Base-by-base conservation (phyloP, 768 basidiomycete species). In the Psilocybe subaeruginosa region DNA sequence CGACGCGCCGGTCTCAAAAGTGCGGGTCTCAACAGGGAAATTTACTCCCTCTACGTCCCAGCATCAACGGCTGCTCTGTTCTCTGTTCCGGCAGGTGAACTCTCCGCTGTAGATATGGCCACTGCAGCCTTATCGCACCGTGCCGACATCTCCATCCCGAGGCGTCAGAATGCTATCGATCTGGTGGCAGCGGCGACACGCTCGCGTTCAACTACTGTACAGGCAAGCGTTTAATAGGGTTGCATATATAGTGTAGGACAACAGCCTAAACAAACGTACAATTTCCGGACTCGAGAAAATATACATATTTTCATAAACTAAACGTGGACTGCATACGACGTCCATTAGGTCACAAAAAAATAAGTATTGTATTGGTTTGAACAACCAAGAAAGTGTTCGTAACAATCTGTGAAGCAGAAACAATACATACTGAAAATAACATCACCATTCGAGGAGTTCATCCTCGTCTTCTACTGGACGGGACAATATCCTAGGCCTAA, bases 361-460 rank as follows among this genome's bases (percentile, higher is more conserved):
- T 23, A 51, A 48, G 46, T 45, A 52, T 54, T 29, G 43, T 37
- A 48, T 27, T 39, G 39, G 41, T n/a, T 7, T 16, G 35, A 52
- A 39, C 39, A 47, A 47, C 35, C 31, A 35, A 54, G 37, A 56
- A 52, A 29, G 49, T 6, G 35, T 48, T 56, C 37, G 27, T 35
- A 52, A 49, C n/a, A n/a, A 43, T 11, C 14, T 43, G 37, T n/a
- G 4, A 35, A 46, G 4, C 23, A 46, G 7, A 50, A 29, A 6
- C 3, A 41, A 47, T 29, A 17, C 30, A 41, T 31, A 59, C 41
- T 49, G 37, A 16, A 49, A 46, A 58, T 37, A 29, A 45, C 43
- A 50, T 65, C 58, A 67, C 69, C 69, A 70, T 57, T 63, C 61
- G n/a, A 69, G 47, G 37, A 58, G 48, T 52, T 70, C 69, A 2